Base-by-base conservation (phyloP, 495 filamentous ascomycete genomes). In the Annulohypoxylon nitens region DNA sequence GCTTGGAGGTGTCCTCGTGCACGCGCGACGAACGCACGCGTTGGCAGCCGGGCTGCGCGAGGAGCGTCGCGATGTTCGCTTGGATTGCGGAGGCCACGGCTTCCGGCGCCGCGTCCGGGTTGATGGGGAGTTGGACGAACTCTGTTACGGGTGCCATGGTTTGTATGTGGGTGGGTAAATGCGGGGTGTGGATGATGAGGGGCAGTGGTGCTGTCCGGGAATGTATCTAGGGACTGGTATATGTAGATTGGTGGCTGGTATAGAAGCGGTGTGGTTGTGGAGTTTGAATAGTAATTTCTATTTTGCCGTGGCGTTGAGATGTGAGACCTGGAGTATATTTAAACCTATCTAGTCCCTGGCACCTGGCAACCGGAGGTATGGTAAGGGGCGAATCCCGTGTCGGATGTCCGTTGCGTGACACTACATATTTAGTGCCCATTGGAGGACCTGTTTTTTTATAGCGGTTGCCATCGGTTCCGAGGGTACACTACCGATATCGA, bases 101-200 rank as follows among this genome's bases (percentile, higher is more conserved):
- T 20, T 57, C 61, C 2, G 64, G 51, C 34, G 59, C 7, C 20
- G 18, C 4, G 64, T 62, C 51, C 2, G 69, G 63, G 0, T 59
- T 61, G 30, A 76, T 11, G 51, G 39, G 37, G 2, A 74, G 39
- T 39, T 55, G 25, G 50, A 73, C 37, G 53, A 72, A 20, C 60
- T 76, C 75, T 18, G 75, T 76, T 54, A 76, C 61, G 67, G 74
- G 63, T 0, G 71, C 61, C 75, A 76, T 76, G 64, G 55, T 61
- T 43, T n/a, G n/a, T 41, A 9, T 10, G 14, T 9, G 12, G 33
- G 2, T 57, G 4, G 10, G 20, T 23, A 14, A 18, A 25, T 41
- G 11, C 10, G 37, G 41, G 8, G 9, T 3, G 26, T 26, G 20
- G 14, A 25, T 58, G 37, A 4, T 47, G 14, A 45, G 41, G 41